phyloP scores from a whole-genome alignment of 257 asterid species.

The Lavandula angustifolia region DNA sequence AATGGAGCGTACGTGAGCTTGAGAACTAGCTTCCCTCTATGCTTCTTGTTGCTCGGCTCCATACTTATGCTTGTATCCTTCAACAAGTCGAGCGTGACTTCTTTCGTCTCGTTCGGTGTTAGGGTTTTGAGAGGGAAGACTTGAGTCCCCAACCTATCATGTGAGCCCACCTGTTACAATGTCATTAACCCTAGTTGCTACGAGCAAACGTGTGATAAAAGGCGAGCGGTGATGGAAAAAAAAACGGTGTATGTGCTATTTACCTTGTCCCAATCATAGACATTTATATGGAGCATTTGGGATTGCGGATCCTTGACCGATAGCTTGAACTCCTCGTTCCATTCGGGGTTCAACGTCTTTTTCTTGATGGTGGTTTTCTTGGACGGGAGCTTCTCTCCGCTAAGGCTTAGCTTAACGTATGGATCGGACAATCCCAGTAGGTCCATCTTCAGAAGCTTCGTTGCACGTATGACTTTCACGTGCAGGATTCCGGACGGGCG shows the following conservation, averaged over 20 bases:
- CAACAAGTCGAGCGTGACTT: conserved; percentile 52
- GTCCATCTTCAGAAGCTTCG: conserved; percentile 85
- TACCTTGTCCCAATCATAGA: conserved; percentile 94
- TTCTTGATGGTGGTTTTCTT: conserved; percentile 80
- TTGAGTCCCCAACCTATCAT: conserved; percentile 75
- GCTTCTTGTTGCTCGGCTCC: conserved; percentile 52
- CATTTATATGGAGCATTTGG: conserved; percentile 63
- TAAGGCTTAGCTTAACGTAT: conserved; percentile 72
- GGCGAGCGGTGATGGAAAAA: background rate
- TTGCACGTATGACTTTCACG: conserved; percentile 74
- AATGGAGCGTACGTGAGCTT: conserved; percentile 81
- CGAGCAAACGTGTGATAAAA: background rate
- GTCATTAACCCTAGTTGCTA: conserved; percentile 2
- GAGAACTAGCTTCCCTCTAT: conserved; percentile 65
- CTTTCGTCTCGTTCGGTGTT: conserved; percentile 58
- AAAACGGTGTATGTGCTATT: too few relatives aligned
- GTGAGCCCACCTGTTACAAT: conserved; percentile 67
- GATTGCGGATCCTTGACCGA: conserved; percentile 78
- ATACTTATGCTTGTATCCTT: conserved; percentile 44
- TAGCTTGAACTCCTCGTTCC: conserved; percentile 91
- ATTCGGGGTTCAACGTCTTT: conserved; percentile 75
- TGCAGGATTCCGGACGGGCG: conserved; percentile 86
- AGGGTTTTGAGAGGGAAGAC: conserved; percentile 65
- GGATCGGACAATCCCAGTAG: conserved; percentile 89
- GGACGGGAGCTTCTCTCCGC: conserved; percentile 64